A percentile compares a stretch with the other conserved stretches of the same genome.
Evolutionary conservation across 2,329 filamentous ascomycete species (phyloP).

Genomic region (Davidsoniella virescens): DNA sequence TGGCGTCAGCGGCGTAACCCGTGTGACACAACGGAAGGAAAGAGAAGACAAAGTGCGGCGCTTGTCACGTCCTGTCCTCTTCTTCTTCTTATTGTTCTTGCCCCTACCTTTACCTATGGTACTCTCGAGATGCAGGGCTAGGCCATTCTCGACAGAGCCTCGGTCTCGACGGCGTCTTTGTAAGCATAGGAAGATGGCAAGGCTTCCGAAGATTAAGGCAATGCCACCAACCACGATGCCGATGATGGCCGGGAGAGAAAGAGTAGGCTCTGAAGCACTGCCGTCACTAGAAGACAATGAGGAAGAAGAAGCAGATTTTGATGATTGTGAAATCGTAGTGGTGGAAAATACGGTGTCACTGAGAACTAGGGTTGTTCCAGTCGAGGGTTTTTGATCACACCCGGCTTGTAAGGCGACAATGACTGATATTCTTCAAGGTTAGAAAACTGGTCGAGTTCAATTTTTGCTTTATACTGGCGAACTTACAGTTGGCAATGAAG

Average conservation of each 20-base stretch:
- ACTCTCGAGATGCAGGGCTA: neutral
- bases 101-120: too few relatives aligned
- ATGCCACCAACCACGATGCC: slow-evolving; percentile 23
- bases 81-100: too few relatives aligned
- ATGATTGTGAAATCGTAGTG: slow-evolving; percentile 10
- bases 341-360: slow-evolving; percentile 30
- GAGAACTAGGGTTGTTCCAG: slow-evolving; percentile 23
- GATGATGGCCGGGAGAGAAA: slow-evolving; percentile 5
- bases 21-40: slow-evolving; percentile 35
- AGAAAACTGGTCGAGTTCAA: neutral
- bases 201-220: slow-evolving; percentile 23
- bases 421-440: slow-evolving; percentile 19
- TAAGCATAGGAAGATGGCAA: slow-evolving; percentile 27
- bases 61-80: slow-evolving; percentile 1
- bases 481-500: slow-evolving; percentile 35
- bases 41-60: slow-evolving; percentile 28
- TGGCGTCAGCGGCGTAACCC: slow-evolving; percentile 25
- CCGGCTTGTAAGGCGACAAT: slow-evolving; percentile 35
- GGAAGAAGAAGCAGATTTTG: too few relatives aligned
- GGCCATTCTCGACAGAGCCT: slow-evolving; percentile 19
- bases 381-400: slow-evolving; percentile 30
- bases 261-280: neutral
- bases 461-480: neutral
- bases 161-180: slow-evolving; percentile 29
- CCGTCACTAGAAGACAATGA: too few relatives aligned